Evolutionary conservation across 2,329 filamentous ascomycete genomes (phyloP).

Genomic region (Alternaria sp.): DNA sequence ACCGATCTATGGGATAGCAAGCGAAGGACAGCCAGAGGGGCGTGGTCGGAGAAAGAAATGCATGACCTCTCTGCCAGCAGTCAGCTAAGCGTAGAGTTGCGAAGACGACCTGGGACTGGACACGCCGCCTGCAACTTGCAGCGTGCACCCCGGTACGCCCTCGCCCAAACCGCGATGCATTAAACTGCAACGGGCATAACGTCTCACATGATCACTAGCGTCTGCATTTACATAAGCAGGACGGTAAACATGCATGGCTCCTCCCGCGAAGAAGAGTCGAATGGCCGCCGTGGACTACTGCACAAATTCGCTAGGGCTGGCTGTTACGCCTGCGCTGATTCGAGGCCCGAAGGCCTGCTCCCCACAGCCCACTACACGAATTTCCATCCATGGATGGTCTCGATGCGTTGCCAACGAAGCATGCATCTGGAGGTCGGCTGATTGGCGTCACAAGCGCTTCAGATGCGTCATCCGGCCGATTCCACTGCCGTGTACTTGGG

Average conservation of each 20-base stretch:
- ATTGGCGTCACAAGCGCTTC: constrained; percentile 27
- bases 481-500: constrained; percentile 39
- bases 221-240: constrained; percentile 5
- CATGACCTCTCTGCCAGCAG: constrained; percentile 44
- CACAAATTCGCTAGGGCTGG: constrained; percentile 29
- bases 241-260: constrained; percentile 32
- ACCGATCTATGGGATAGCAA: constrained; percentile 27
- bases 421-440: constrained; percentile 26
- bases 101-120: constrained; percentile 33
- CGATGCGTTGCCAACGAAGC: constrained; percentile 48
- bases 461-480: constrained; percentile 24
- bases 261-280: constrained; percentile 45
- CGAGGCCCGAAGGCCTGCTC: constrained; percentile 28
- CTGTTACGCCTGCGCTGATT: constrained; percentile 30
- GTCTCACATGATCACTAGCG: constrained; percentile 33
- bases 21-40: constrained; percentile 36
- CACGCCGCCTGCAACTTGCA: constrained; percentile 39
- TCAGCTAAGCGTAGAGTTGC: constrained; percentile 48
- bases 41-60: constrained; percentile 39
- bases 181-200: constrained; percentile 22
- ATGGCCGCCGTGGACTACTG: constrained; percentile 34
- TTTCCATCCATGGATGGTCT: constrained; percentile 6
- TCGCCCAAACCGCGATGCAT: constrained; percentile 11
- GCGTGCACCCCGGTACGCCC: constrained; percentile 24
- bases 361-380: constrained; percentile 27